Percentiles rank a stretch among this genome's conserved stretches.
phyloP scores from a whole-genome alignment of 805 yeast species.

The Teunomyces barrocoloradensis region DNA sequence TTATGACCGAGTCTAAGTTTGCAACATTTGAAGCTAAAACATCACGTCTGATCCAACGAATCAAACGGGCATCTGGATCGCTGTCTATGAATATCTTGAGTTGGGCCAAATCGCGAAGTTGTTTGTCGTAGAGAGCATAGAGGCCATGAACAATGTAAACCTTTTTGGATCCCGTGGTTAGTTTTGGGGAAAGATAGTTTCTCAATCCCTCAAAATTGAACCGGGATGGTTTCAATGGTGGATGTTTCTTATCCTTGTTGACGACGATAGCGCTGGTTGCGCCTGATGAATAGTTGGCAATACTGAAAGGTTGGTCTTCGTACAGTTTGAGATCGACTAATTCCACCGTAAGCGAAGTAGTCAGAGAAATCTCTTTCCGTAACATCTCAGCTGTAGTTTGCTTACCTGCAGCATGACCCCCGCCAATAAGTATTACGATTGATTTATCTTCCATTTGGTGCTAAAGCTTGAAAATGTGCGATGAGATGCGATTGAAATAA shows the following conservation, averaged over 20 bases:
- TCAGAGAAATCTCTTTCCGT: constrained; percentile 18
- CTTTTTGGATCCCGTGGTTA: constrained; percentile 15
- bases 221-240: constrained; percentile 39
- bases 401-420: constrained; percentile 64
- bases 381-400: constrained; percentile 37
- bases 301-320: constrained; percentile 15
- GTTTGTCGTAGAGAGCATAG: constrained; percentile 70
- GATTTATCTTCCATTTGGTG: constrained; percentile 10
- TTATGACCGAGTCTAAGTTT: constrained; percentile 37
- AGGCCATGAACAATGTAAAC: constrained; percentile 64
- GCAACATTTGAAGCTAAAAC: constrained; percentile 17
- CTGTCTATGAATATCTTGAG: constrained; percentile 76
- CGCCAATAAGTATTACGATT: constrained; percentile 51
- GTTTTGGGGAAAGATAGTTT: constrained; percentile 13
- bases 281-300: constrained; percentile 14
- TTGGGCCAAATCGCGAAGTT: constrained; percentile 53
- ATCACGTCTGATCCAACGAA: constrained; percentile 66
- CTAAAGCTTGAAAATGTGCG: not conserved
- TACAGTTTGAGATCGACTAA: constrained; percentile 47
- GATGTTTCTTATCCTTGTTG: constrained; percentile 17
- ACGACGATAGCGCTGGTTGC: constrained; percentile 29
- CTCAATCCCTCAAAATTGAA: constrained; percentile 34
- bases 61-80: constrained; percentile 80
- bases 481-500: not conserved
- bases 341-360: constrained; percentile 16